These are phyloP conservation scores for Debaryomyces psychrophilus DNA, from an alignment of 1,139 yeast genomes.

Conservation along the genomic window DNA sequence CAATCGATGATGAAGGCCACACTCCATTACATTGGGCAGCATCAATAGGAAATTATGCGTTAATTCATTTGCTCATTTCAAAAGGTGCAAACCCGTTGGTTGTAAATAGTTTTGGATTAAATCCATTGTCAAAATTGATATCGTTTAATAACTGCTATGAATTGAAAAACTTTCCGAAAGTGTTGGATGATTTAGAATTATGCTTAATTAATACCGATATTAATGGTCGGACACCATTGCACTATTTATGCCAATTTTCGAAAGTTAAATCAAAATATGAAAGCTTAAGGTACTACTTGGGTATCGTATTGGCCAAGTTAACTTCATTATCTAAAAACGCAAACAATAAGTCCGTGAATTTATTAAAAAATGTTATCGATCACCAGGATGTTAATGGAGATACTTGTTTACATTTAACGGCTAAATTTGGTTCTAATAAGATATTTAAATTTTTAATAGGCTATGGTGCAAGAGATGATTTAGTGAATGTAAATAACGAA, in stretches of 20 bases:
- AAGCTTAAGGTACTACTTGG: constrained; percentile 44
- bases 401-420: constrained; percentile 68
- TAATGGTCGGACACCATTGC: constrained; percentile 73
- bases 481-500: constrained; percentile 44
- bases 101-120: constrained; percentile 77
- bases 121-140: constrained; percentile 80
- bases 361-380: constrained; percentile 63
- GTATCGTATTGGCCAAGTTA: constrained; percentile 42
- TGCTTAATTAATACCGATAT: constrained; percentile 74
- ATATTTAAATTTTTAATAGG: constrained; percentile 44
- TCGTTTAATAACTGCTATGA: constrained; percentile 89
- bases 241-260: constrained; percentile 66
- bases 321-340: constrained; percentile 34
- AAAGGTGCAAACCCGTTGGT: constrained; percentile 79
- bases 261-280: constrained; percentile 53
- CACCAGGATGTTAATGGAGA: constrained; percentile 73
- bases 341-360: constrained; percentile 38
- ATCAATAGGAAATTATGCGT: constrained; percentile 79
- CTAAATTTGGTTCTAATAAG: constrained; percentile 43
- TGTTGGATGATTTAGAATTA: constrained; percentile 69
- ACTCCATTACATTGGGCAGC: constrained; percentile 98
- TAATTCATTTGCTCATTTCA: constrained; percentile 68
- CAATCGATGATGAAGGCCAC: constrained; percentile 95
- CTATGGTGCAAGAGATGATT: constrained; percentile 53
- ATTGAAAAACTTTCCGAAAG: constrained; percentile 69